These are phyloP conservation scores for Ophiostoma ips DNA, from an alignment of 2,329 filamentous ascomycete species.

Conservation along the genomic window DNA sequence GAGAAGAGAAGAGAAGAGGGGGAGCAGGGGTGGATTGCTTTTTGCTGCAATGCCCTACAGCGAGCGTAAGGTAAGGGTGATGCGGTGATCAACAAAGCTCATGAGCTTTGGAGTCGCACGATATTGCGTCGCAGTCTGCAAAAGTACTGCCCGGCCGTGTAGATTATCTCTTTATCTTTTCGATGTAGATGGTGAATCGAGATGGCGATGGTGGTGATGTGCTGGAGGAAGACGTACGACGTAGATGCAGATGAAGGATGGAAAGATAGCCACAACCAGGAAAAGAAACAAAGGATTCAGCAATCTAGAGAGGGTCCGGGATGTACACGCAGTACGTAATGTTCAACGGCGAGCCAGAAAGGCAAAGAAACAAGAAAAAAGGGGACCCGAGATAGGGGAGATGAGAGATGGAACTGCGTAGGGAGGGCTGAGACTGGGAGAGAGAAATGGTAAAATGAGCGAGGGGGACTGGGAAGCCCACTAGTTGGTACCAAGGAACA, in stretches of 20 bases:
- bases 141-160: too few relatives aligned
- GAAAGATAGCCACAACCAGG: too few relatives aligned
- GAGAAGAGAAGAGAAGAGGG: not conserved
- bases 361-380: not conserved
- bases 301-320: not conserved
- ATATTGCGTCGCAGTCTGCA: too few relatives aligned
- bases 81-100: too few relatives aligned
- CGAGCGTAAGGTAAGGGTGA: too few relatives aligned
- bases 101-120: not conserved
- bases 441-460: not conserved
- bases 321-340: not conserved
- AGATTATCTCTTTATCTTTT: too few relatives aligned
- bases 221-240: too few relatives aligned
- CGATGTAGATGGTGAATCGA: too few relatives aligned
- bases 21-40: not conserved
- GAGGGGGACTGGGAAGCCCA: not conserved
- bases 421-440: not conserved
- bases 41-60: too few relatives aligned
- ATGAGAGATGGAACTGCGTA: not conserved
- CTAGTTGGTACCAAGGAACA: slow-evolving; percentile 3
- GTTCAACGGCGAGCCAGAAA: not conserved
- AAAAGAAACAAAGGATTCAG: not conserved
- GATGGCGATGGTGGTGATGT: too few relatives aligned
- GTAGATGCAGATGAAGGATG: too few relatives aligned
- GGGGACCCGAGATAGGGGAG: not conserved